These are phyloP conservation scores for Fusarium gaditjirri DNA, from an alignment of 2,329 filamentous ascomycete genomes.

Conservation along the genomic window DNA sequence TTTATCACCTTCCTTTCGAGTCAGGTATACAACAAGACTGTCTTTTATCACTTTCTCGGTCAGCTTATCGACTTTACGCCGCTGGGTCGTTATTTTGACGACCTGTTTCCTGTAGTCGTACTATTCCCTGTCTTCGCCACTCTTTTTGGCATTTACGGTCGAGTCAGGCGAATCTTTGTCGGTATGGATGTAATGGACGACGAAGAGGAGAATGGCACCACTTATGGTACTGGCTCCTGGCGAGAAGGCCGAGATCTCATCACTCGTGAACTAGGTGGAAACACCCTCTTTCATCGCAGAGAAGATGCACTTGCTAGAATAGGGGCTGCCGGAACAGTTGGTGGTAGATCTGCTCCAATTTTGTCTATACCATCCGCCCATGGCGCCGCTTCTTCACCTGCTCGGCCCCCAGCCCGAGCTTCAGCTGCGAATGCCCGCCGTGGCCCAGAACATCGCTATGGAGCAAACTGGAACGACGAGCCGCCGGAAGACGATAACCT, in stretches of 20 bases:
- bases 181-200: conserved; percentile 80
- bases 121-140: conserved; percentile 87
- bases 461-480: conserved; percentile 58
- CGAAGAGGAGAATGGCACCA: conserved; percentile 70
- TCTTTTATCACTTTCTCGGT: conserved; percentile 90
- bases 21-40: conserved; percentile 77
- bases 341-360: conserved; percentile 56
- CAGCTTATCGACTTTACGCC: conserved; percentile 83
- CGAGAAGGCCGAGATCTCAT: conserved; percentile 91
- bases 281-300: conserved; percentile 63
- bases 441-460: conserved; percentile 42
- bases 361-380: conserved; percentile 59
- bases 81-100: conserved; percentile 85
- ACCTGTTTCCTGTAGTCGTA: conserved; percentile 88
- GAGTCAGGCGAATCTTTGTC: conserved; percentile 82
- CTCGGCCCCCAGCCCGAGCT: conserved; percentile 56
- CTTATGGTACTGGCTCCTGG: conserved; percentile 85
- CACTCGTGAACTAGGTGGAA: conserved; percentile 81
- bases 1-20: conserved; percentile 89
- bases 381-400: conserved; percentile 48
- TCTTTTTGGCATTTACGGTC: conserved; percentile 89
- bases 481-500: conserved; percentile 82
- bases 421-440: conserved; percentile 41
- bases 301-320: conserved; percentile 55
- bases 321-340: conserved; percentile 40